phyloP scores from a whole-genome alignment of 345 rosid species.

The Viola odorata region DNA sequence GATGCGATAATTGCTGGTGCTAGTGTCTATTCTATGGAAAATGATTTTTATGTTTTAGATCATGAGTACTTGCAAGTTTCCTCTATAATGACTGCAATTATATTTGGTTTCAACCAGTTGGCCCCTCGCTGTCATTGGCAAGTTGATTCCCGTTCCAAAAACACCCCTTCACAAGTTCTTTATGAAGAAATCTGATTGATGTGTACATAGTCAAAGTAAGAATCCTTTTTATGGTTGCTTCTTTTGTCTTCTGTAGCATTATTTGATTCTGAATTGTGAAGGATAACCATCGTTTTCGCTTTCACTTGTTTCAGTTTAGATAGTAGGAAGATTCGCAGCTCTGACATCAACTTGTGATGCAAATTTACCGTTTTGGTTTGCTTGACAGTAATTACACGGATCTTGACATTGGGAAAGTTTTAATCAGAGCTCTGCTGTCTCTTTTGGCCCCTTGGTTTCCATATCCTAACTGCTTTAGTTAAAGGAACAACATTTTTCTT shows the following conservation, averaged over 20 bases:
- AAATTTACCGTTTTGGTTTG: too few relatives aligned
- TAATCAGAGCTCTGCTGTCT: too few relatives aligned
- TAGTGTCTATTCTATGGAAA: too few relatives aligned
- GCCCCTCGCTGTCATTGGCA: slow-evolving; percentile 26
- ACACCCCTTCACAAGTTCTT: slow-evolving; percentile 25
- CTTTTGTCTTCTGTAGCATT: neutral
- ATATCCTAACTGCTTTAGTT: too few relatives aligned
- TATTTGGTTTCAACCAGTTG: slow-evolving; percentile 14
- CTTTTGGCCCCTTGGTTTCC: too few relatives aligned
- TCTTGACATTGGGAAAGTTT: too few relatives aligned
- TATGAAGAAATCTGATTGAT: neutral
- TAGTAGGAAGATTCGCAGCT: neutral
- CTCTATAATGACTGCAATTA: neutral
- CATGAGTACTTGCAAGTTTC: too few relatives aligned
- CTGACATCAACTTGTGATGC: neutral
- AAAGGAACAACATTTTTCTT: too few relatives aligned
- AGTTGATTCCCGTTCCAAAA: slow-evolving; percentile 24
- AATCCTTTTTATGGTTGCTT: neutral
- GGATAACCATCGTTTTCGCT: neutral
- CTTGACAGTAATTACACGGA: too few relatives aligned
- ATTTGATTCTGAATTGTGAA: neutral
- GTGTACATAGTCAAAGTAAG: slow-evolving; percentile 3
- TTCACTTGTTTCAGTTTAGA: neutral
- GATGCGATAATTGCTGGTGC: too few relatives aligned
- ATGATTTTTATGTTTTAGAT: too few relatives aligned